Percentiles rank a stretch among this genome's conserved stretches.
Conservation (phyloP, 2,329 filamentous ascomycete genomes). For the Fragosphaeria purpurea region DNA sequence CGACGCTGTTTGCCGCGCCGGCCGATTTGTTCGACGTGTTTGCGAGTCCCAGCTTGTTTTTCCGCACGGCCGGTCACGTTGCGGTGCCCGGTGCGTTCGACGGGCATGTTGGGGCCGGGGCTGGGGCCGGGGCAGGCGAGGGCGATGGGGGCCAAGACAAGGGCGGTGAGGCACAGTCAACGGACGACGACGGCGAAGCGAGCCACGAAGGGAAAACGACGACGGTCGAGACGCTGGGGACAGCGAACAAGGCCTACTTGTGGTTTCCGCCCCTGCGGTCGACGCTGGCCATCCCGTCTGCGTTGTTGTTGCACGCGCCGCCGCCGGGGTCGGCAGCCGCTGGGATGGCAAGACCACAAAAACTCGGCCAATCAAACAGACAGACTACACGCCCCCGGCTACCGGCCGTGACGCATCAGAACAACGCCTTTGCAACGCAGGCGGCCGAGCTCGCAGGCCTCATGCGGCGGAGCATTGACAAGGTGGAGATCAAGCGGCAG, state of each 20-base stretch:
- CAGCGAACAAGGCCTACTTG: conserved; percentile 32
- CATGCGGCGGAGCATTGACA: conserved; percentile 40
- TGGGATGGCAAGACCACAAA: background rate
- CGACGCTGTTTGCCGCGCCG: conserved; percentile 37
- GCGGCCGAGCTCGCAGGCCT: conserved; percentile 34
- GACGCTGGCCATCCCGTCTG: conserved; percentile 38
- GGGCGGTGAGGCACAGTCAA: background rate
- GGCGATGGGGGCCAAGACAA: background rate
- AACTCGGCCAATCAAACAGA: background rate
- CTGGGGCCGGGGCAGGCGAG: background rate
- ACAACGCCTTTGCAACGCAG: conserved; percentile 37
- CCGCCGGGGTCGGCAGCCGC: conserved; percentile 12
- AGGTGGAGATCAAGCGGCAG: conserved; percentile 34
- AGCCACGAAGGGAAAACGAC: background rate
- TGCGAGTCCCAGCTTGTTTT: conserved; percentile 48
- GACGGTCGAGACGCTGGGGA: conserved; percentile 7
- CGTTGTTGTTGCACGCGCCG: conserved; percentile 37
- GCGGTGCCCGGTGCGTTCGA: conserved; percentile 27
- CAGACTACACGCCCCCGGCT: background rate
- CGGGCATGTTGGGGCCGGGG: conserved; percentile 1
- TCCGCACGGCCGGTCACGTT: conserved; percentile 40
- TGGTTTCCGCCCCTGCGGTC: conserved; percentile 38
- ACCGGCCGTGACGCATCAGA: conserved; percentile 11
- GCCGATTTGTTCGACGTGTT: conserved; percentile 48
- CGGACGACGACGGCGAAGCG: background rate